Evolutionary conservation across 805 yeast species (phyloP), one percentile per base, ranked within the genome.

Genomic region (Hanseniaspora guilliermondii): DNA sequence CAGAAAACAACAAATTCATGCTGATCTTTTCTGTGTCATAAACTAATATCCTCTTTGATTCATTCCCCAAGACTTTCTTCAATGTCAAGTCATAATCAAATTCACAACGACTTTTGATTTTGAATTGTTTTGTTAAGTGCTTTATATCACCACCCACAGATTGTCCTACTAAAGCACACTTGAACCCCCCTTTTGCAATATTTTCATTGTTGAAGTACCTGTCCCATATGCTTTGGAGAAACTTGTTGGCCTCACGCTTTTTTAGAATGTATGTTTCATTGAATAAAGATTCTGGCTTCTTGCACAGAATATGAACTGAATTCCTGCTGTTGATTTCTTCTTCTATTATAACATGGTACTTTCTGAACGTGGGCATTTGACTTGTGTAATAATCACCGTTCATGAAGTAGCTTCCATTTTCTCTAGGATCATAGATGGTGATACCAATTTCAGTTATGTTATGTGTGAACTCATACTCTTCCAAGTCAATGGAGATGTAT

Each of bases 371-470:
- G 4, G 55, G 45, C 4, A 24, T 16, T 12, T 36, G 30, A 12
- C 45, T 44, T 12, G n/a, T n/a, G 5, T 22, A 37, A 22, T 22
- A 37, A 7, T 33, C 14, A 8, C 53, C 53, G 53, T 72, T 73
- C 22, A 68, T 66, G 0, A 76, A 62, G 16, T 58, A 41, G 16
- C 58, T 59, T 6, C 58, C 46, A 56, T 77, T 79, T 41, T 65
- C 69, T 24, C 75, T 61, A 5, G 84, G 83, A 58, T 79, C 82
- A 61, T 72, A 78, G 2, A 80, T 73, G 5, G 80, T 67, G 1
- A 80, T 68, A 0, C 85, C 85, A 46, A 80, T 72, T 60, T 80
- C 85, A 0, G 83, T 79, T 7, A 80, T 56, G 21, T 67, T 60
- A 14, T 65, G 66, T 57, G 74, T 65, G 24, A 60, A 57, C 60